Percentiles rank a stretch among this genome's conserved stretches.
Conservation (phyloP, 2,329 filamentous ascomycete species). For the Alternaria alternata region DNA sequence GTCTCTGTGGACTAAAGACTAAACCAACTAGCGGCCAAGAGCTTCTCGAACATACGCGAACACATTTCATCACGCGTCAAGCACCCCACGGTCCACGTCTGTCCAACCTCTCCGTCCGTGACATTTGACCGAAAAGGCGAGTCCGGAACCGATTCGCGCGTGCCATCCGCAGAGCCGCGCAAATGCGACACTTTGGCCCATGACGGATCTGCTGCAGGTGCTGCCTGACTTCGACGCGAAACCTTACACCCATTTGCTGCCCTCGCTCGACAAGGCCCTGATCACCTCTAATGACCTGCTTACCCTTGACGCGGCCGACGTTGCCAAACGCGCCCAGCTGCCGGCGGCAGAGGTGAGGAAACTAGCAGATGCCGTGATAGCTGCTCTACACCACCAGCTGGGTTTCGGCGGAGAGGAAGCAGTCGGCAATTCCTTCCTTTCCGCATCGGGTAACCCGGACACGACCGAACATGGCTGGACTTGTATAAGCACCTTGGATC, state of each 20-base stretch:
- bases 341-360: conserved; percentile 82
- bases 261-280: conserved; percentile 78
- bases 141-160: conserved; percentile 19
- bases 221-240: conserved; percentile 80
- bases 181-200: conserved; percentile 53
- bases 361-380: conserved; percentile 72
- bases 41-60: conserved; percentile 1
- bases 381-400: conserved; percentile 71
- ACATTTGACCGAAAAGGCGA: conserved; percentile 7
- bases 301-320: conserved; percentile 79
- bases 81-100: neutral
- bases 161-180: conserved; percentile 46
- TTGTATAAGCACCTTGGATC: conserved; percentile 82
- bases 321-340: conserved; percentile 85
- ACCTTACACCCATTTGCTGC: conserved; percentile 76
- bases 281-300: conserved; percentile 86
- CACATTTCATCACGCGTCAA: conserved; percentile 12
- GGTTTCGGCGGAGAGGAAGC: conserved; percentile 50
- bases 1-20: neutral
- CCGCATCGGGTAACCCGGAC: conserved; percentile 16
- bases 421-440: conserved; percentile 24
- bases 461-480: conserved; percentile 54
- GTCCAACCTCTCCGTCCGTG: conserved; percentile 3
- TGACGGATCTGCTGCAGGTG: conserved; percentile 86
- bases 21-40: neutral